phyloP scores from a whole-genome alignment of 1,284 basidiomycete species.

The Cryptococcus sp. region DNA sequence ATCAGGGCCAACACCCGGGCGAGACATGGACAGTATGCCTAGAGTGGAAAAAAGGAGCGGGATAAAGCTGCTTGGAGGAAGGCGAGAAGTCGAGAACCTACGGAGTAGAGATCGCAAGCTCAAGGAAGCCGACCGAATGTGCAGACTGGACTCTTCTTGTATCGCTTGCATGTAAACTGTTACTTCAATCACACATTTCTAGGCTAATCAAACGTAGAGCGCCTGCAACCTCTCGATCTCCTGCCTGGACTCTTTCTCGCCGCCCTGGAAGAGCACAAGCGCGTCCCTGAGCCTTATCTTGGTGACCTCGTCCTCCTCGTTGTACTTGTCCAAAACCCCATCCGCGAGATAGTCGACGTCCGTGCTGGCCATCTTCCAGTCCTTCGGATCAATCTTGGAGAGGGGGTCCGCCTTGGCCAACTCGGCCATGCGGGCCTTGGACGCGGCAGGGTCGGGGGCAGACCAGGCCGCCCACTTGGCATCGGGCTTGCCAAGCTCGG shows the following conservation, averaged over 20 bases:
- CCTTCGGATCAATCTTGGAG: slow-evolving; percentile 16
- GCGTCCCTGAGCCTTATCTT: slow-evolving; percentile 24
- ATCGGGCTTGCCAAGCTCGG: slow-evolving; percentile 17
- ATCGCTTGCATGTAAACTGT: no score
- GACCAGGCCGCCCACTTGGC: slow-evolving; percentile 21
- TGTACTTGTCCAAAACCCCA: slow-evolving; percentile 28
- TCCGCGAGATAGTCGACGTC: slow-evolving; percentile 28
- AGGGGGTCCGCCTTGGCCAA: slow-evolving; percentile 24
- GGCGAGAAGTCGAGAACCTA: no score
- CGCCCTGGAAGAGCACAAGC: slow-evolving; percentile 20
- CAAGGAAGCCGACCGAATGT: no score
- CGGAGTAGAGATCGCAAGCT: no score
- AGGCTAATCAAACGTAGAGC: slow-evolving; percentile 9
- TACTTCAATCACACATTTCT: no score
- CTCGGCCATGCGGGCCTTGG: slow-evolving; percentile 18
- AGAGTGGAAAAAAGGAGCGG: no score
- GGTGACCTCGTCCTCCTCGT: slow-evolving; percentile 26
- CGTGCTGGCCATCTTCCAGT: slow-evolving; percentile 23
- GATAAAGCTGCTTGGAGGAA: no score
- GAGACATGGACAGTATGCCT: no score
- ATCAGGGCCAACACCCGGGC: no score
- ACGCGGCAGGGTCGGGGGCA: slow-evolving; percentile 11
- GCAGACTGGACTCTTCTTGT: no score
- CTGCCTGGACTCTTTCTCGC: slow-evolving; percentile 14
- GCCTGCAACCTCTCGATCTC: slow-evolving; percentile 21